Percentiles rank a stretch among this genome's conserved stretches.
Evolutionary conservation across 2,329 filamentous ascomycete genomes (phyloP).

Genomic region (Malbranchea cinnamomea): DNA sequence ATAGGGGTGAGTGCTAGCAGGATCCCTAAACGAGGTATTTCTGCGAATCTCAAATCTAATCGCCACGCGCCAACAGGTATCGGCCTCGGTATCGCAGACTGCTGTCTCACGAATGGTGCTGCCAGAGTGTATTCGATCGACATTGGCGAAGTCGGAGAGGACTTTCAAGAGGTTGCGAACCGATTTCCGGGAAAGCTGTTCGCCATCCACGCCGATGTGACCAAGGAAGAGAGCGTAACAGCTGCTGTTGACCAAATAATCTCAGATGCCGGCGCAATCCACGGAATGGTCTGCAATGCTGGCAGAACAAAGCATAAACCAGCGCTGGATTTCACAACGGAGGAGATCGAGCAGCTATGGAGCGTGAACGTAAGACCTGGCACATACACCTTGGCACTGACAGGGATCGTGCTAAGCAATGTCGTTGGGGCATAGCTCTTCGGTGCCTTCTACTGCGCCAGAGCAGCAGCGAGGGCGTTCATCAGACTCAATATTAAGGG

Average conservation of each 20-base stretch:
- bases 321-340: constrained; percentile 35
- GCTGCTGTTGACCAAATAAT: constrained; percentile 32
- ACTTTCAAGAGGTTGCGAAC: constrained; percentile 26
- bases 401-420: too few species aligned
- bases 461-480: too few species aligned
- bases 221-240: constrained; percentile 31
- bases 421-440: too few species aligned
- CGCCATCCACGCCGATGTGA: constrained; percentile 32
- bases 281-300: constrained; percentile 38
- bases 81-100: constrained; percentile 33
- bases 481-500: too few species aligned
- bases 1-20: too few species aligned
- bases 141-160: constrained; percentile 28
- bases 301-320: constrained; percentile 38
- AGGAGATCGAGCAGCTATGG: constrained; percentile 32
- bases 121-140: constrained; percentile 33
- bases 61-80: too few species aligned
- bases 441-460: too few species aligned
- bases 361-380: constrained; percentile 27
- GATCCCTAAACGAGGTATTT: too few species aligned
- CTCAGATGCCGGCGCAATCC: constrained; percentile 27
- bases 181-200: constrained; percentile 27
- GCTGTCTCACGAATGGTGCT: constrained; percentile 32
- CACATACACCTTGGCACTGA: too few species aligned
- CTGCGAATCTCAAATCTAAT: too few species aligned